Percentiles rank a stretch among this genome's conserved stretches.
Evolutionary conservation across 208 protist genomes (phyloP).

Genomic region (Herpetomonas muscarum): DNA sequence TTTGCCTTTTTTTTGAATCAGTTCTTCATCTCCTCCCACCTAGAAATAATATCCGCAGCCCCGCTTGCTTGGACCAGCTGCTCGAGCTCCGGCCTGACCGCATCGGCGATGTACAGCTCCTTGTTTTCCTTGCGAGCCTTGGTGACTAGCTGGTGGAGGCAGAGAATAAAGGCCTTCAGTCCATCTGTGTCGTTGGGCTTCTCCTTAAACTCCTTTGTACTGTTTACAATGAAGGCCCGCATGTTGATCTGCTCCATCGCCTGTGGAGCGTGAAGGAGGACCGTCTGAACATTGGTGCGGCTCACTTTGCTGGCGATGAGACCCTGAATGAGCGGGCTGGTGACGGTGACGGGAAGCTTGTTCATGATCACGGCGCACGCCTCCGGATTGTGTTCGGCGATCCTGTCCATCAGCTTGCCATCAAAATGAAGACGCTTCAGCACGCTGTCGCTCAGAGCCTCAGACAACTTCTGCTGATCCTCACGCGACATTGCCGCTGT

Average conservation of each 20-base stretch:
- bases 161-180: slow-evolving; percentile 44
- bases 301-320: slow-evolving; percentile 40
- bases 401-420: slow-evolving; percentile 23
- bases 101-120: slow-evolving; percentile 54
- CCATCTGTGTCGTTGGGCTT: slow-evolving; percentile 33
- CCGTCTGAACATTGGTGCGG: slow-evolving; percentile 35
- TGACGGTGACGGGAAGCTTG: slow-evolving; percentile 26
- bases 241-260: slow-evolving; percentile 56
- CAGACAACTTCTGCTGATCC: slow-evolving; percentile 32
- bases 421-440: slow-evolving; percentile 40
- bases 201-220: slow-evolving; percentile 41
- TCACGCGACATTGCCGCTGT: slow-evolving; percentile 28
- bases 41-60: slow-evolving; percentile 35
- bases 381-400: slow-evolving; percentile 55
- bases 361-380: slow-evolving; percentile 45
- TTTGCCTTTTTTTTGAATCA: too few relatives aligned
- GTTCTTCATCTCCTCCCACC: slow-evolving; percentile 72
- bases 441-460: slow-evolving; percentile 28
- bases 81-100: slow-evolving; percentile 38
- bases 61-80: slow-evolving; percentile 38
- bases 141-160: slow-evolving; percentile 55
- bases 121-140: slow-evolving; percentile 65
- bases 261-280: slow-evolving; percentile 44
- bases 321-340: slow-evolving; percentile 37
- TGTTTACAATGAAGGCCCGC: slow-evolving; percentile 33